phyloP scores from a whole-genome alignment of 805 yeast species.

The Tanozyma kutaoensis region DNA sequence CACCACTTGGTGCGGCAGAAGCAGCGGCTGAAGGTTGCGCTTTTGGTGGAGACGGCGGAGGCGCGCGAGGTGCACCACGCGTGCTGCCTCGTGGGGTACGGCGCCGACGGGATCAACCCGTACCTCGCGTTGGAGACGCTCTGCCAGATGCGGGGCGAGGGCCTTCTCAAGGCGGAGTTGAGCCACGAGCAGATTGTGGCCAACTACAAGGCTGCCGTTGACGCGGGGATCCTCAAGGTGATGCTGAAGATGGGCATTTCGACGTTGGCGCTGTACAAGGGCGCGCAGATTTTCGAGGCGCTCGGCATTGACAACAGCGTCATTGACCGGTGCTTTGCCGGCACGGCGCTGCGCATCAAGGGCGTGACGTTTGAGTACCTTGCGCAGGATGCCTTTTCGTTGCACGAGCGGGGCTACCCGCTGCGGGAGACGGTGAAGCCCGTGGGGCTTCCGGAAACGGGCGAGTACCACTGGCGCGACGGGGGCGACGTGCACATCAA shows the following conservation, averaged over 20 bases:
- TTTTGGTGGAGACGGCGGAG: conserved; percentile 87
- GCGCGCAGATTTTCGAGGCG: conserved; percentile 97
- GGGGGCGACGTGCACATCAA: conserved; percentile 95
- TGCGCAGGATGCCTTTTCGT: conserved; percentile 91
- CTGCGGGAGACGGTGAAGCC: conserved; percentile 58
- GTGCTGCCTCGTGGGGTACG: conserved; percentile 90
- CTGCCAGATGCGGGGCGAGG: conserved; percentile 72
- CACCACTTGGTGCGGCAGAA: conserved; percentile 92
- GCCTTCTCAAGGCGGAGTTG: conserved; percentile 44
- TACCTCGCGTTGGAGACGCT: conserved; percentile 86
- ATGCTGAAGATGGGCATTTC: conserved; percentile 99
- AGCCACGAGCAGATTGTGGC: conserved; percentile 47
- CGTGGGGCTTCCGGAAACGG: conserved; percentile 77
- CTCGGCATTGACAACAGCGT: conserved; percentile 92
- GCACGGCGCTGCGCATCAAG: conserved; percentile 92
- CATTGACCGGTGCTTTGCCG: conserved; percentile 89
- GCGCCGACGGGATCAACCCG: conserved; percentile 94
- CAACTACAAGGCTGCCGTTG: conserved; percentile 76
- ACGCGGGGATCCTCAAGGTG: conserved; percentile 87
- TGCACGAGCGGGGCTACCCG: conserved; percentile 91
- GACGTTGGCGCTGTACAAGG: conserved; percentile 94
- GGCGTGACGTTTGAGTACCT: conserved; percentile 93
- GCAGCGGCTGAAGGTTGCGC: conserved; percentile 90
- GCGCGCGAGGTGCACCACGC: conserved; percentile 96
- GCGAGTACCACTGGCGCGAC: conserved; percentile 98